Conservation (phyloP, 169 alveolate species). For the Cryptosporidium ubiquitum region DNA sequence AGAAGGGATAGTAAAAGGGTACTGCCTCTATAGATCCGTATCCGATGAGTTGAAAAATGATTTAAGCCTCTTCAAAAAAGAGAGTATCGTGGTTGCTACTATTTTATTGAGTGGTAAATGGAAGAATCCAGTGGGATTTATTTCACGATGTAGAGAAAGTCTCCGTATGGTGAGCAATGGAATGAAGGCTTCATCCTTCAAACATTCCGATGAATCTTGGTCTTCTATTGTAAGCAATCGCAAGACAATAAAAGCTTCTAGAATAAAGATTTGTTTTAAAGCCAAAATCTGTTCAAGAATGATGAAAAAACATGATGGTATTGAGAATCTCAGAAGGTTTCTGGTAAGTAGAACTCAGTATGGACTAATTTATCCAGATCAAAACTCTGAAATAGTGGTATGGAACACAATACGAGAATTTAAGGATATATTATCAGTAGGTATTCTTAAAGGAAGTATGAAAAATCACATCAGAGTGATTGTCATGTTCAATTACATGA, state of each 20-base stretch:
- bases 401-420: conserved; percentile 49
- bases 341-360: conserved; percentile 19
- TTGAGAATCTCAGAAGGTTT: conserved; percentile 24
- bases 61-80: background rate
- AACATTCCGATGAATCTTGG: background rate
- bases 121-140: conserved; percentile 37
- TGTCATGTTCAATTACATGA: conserved; percentile 38
- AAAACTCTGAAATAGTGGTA: conserved; percentile 15
- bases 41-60: conserved; percentile 3
- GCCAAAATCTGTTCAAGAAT: conserved; percentile 29
- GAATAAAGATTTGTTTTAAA: conserved; percentile 35
- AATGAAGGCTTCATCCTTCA: background rate
- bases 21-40: conserved; percentile 42
- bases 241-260: background rate
- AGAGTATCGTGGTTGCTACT: conserved; percentile 18
- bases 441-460: conserved; percentile 23
- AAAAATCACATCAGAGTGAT: conserved; percentile 35
- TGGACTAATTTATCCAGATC: conserved; percentile 10
- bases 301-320: conserved; percentile 20
- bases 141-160: conserved; percentile 18
- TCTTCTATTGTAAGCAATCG: background rate
- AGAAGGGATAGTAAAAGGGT: conserved; percentile 47
- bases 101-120: conserved; percentile 40
- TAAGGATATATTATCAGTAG: conserved; percentile 21
- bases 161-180: conserved; percentile 26